Percentiles rank a stretch among this genome's conserved stretches.
Evolutionary conservation across 2,329 filamentous ascomycete species (phyloP).

Genomic region (Diplodia seriata): DNA sequence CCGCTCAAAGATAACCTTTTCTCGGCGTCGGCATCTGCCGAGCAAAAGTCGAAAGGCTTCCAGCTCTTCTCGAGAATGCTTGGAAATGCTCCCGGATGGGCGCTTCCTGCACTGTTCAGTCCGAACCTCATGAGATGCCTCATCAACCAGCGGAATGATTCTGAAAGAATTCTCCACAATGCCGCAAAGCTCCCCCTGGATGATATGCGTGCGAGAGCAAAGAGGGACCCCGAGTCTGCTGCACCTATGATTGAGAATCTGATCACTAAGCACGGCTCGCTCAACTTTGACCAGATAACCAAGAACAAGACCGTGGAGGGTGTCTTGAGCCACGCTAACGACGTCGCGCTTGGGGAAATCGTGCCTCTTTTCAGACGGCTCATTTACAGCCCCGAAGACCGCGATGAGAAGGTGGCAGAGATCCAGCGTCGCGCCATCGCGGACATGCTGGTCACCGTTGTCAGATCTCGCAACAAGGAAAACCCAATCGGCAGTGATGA

Average conservation of each 20-base stretch:
- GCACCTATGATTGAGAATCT: slow-evolving; percentile 69
- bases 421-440: slow-evolving; percentile 58
- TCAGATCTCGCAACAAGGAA: slow-evolving; percentile 50
- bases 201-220: slow-evolving; percentile 69
- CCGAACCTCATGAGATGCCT: slow-evolving; percentile 82
- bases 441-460: slow-evolving; percentile 59
- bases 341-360: slow-evolving; percentile 59
- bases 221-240: slow-evolving; percentile 66
- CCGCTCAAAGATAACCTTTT: slow-evolving; percentile 75
- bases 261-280: slow-evolving; percentile 71
- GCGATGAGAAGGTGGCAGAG: slow-evolving; percentile 55
- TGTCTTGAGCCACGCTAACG: slow-evolving; percentile 67
- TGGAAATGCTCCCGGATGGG: slow-evolving; percentile 55
- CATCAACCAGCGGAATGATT: slow-evolving; percentile 79
- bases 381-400: slow-evolving; percentile 54
- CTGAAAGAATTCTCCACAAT: slow-evolving; percentile 80
- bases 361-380: slow-evolving; percentile 59
- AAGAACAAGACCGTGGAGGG: slow-evolving; percentile 85
- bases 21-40: slow-evolving; percentile 78
- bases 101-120: slow-evolving; percentile 73
- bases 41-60: slow-evolving; percentile 92
- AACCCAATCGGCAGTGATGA: slow-evolving; percentile 48
- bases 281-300: slow-evolving; percentile 85
- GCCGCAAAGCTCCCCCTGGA: slow-evolving; percentile 80
- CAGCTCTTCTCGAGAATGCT: slow-evolving; percentile 83